Evolutionary conservation across 2,329 filamentous ascomycete species (phyloP), one percentile per base, ranked within the genome.

Genomic region (Cladophialophora bantiana): DNA sequence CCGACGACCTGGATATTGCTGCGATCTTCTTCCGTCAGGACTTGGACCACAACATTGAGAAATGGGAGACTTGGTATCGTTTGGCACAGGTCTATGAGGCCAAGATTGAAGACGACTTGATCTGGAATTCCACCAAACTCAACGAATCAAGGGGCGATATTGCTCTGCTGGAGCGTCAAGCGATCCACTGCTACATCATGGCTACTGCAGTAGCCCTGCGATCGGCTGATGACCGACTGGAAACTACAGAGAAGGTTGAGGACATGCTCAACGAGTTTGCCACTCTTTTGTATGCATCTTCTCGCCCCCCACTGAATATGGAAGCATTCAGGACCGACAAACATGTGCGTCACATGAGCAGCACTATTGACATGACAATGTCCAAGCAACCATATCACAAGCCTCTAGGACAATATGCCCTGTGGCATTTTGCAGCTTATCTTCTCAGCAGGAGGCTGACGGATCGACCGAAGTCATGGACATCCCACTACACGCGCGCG

Each of bases 61-160:
- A 89, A 64, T 97, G 93, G 93, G 91, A 96, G 76, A 90, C 91
- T 0, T 97, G 93, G 93, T 95, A 94, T 77, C 87, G 92, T 12
- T 85, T 96, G 31, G 93, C 90, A 0, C 93, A 96, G 77, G 92
- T 91, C 57, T 94, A 93, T 74, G 93, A 97, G 77, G 90, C 92
- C 59, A 93, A 96, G 73, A 82, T 96, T 13, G 93, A 97, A 69
- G 93, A 97, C 77, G 88, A 89, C 6, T 91, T 96, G 4, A 86
- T 94, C 4, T 96, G 93, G 93, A 91, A 90, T 20, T 91, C 93
- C 0, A 93, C 96, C 72, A 96, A 96, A 78, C 89, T 96, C 79
- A 96, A 96, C 78, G 94, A 91, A 75, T 90, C 90, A 73, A 88
- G 90, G 63, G 81, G 83, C 3, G 92, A 96, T 65, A 79, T 96